phyloP scores from a whole-genome alignment of 257 asterid genomes.

The Fraxinus cuspidata region DNA sequence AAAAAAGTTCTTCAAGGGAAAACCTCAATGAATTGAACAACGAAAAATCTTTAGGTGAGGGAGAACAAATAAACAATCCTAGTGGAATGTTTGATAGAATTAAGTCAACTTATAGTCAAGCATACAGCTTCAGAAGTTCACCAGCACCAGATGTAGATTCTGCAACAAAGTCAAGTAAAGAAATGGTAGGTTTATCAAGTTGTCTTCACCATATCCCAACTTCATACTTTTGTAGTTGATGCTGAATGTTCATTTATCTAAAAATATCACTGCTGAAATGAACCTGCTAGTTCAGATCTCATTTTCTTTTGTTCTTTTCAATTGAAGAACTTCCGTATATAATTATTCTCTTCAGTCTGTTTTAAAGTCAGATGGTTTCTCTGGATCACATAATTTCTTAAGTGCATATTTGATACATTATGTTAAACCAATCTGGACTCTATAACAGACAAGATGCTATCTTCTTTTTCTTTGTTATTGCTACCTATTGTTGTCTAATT shows the following conservation, averaged over 20 bases:
- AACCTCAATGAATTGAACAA: constrained; percentile 32
- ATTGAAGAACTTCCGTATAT: neutral
- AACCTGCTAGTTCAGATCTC: neutral
- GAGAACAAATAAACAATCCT: constrained; percentile 44
- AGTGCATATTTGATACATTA: neutral
- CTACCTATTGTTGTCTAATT: neutral
- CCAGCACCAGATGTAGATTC: constrained; percentile 45
- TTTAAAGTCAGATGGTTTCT: neutral
- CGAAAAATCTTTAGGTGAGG: constrained; percentile 36
- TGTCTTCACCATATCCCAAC: constrained; percentile 17
- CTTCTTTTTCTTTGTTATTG: neutral
- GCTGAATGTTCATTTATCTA: constrained; percentile 6
- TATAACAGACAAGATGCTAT: neutral
- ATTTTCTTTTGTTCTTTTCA: neutral
- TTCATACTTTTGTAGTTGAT: constrained; percentile 1
- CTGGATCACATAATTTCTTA: neutral
- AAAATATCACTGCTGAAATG: neutral
- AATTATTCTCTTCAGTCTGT: neutral
- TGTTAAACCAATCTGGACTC: neutral
- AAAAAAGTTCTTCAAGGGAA: constrained; percentile 38
- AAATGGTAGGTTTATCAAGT: constrained; percentile 39
- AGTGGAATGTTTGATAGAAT: constrained; percentile 67
- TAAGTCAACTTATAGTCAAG: constrained; percentile 76
- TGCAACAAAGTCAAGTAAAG: constrained; percentile 48
- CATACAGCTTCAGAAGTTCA: constrained; percentile 53